Evolutionary conservation across 345 rosid genomes (phyloP).

Genomic region (Lepidium sativum): DNA sequence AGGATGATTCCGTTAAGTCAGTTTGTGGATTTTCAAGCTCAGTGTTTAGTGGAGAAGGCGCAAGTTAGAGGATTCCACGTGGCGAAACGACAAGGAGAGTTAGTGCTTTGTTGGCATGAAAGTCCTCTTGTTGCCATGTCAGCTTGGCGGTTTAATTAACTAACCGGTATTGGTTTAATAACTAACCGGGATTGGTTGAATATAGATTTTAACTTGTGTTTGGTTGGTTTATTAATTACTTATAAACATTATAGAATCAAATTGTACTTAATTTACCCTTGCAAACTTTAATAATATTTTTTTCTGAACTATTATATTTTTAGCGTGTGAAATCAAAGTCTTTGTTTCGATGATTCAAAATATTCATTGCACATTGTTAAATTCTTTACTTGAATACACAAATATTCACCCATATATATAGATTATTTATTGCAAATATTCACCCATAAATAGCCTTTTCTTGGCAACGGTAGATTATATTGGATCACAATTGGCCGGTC

Average conservation of each 20-base stretch:
- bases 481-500: too few relatives aligned
- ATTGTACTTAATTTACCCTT: not conserved
- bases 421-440: too few relatives aligned
- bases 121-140: slow-evolving; percentile 69
- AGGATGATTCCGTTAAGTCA: slow-evolving; percentile 56
- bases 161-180: not conserved
- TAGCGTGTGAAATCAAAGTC: not conserved
- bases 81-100: slow-evolving; percentile 62
- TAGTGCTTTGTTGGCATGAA: slow-evolving; percentile 82
- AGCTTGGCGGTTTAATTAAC: slow-evolving; percentile 49
- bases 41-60: slow-evolving; percentile 54
- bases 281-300: not conserved
- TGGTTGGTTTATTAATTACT: not conserved
- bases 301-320: not conserved
- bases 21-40: slow-evolving; percentile 73
- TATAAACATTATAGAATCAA: not conserved
- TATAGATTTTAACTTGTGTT: not conserved
- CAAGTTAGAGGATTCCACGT: slow-evolving; percentile 72
- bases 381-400: too few relatives aligned
- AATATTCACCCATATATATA: too few relatives aligned
- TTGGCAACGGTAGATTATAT: too few relatives aligned
- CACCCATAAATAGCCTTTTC: too few relatives aligned
- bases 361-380: too few relatives aligned
- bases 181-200: too few relatives aligned
- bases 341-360: too few relatives aligned